Evolutionary conservation across 176 grass and related monocot genomes (phyloP).

Genomic region (Oropetium thomaeum): DNA sequence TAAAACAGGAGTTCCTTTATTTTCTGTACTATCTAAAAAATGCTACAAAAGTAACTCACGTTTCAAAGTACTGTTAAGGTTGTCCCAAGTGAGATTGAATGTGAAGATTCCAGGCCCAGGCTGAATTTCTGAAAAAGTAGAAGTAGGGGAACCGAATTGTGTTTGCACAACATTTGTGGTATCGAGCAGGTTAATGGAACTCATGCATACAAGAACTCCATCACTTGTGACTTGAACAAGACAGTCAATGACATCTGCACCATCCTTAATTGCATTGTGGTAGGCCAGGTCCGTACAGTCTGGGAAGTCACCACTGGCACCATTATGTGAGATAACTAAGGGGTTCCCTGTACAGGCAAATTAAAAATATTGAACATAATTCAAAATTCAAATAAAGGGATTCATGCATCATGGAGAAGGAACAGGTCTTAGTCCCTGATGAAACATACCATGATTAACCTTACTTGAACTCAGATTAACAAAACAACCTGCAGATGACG

Average conservation of each 20-base stretch:
- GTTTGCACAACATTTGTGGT: slow-evolving; percentile 54
- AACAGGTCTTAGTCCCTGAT: slow-evolving; percentile 17
- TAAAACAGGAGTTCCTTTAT: slow-evolving; percentile 26
- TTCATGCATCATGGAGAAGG: neutral
- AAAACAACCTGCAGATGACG: slow-evolving; percentile 72
- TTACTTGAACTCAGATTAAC: slow-evolving; percentile 44
- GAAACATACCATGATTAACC: slow-evolving; percentile 61
- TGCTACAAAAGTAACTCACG: slow-evolving; percentile 49
- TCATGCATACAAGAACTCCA: slow-evolving; percentile 75
- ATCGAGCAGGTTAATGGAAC: slow-evolving; percentile 52
- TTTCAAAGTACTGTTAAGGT: slow-evolving; percentile 50
- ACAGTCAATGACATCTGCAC: slow-evolving; percentile 91
- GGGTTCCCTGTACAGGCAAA: slow-evolving; percentile 47
- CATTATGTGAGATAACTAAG: slow-evolving; percentile 76
- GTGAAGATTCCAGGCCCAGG: slow-evolving; percentile 51
- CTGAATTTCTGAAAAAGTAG: slow-evolving; percentile 36
- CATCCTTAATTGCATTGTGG: slow-evolving; percentile 49
- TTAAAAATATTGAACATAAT: slow-evolving; percentile 3
- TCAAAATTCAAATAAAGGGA: neutral
- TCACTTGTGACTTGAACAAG: slow-evolving; percentile 71
- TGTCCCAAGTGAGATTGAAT: slow-evolving; percentile 75
- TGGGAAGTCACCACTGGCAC: slow-evolving; percentile 77
- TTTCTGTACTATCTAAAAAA: neutral
- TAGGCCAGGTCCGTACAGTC: slow-evolving; percentile 85
- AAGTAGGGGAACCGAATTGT: slow-evolving; percentile 28